These are phyloP conservation scores for Plasmopara viticola DNA, from an alignment of 352 stramenopile genomes.

Conservation along the genomic window DNA sequence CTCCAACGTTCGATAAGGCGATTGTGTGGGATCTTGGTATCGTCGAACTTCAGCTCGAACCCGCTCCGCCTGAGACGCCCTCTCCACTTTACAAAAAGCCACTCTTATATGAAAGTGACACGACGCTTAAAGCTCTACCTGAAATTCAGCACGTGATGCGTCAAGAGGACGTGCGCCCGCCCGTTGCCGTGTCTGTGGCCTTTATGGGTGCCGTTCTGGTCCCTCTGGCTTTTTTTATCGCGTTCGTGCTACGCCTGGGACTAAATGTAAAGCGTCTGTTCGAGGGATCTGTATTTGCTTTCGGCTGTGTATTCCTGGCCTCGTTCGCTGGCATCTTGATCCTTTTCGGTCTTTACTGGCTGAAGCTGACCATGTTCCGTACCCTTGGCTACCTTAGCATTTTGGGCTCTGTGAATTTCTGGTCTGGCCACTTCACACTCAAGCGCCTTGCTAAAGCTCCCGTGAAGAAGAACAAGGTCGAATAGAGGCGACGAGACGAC, in stretches of 20 bases:
- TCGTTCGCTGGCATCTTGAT: slow-evolving; percentile 66
- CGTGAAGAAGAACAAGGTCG: slow-evolving; percentile 51
- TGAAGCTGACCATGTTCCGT: slow-evolving; percentile 85
- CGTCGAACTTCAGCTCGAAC: slow-evolving; percentile 62
- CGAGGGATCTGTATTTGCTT: slow-evolving; percentile 51
- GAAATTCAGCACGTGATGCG: slow-evolving; percentile 88
- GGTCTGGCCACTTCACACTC: slow-evolving; percentile 70
- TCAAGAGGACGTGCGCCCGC: slow-evolving; percentile 57
- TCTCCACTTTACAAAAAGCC: slow-evolving; percentile 85
- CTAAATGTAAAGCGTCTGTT: slow-evolving; percentile 73
- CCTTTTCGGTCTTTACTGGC: slow-evolving; percentile 85
- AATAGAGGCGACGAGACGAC: slow-evolving; percentile 23
- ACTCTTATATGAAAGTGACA: slow-evolving; percentile 83
- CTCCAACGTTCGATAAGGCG: slow-evolving; percentile 69
- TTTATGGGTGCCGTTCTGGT: slow-evolving; percentile 58
- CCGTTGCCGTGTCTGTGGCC: slow-evolving; percentile 54
- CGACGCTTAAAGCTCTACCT: slow-evolving; percentile 74
- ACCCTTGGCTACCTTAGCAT: slow-evolving; percentile 70
- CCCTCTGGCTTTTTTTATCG: slow-evolving; percentile 54
- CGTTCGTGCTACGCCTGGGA: slow-evolving; percentile 50
- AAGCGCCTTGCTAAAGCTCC: slow-evolving; percentile 54
- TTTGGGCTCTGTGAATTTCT: slow-evolving; percentile 48
- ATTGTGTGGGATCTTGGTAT: slow-evolving; percentile 66
- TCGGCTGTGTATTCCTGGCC: slow-evolving; percentile 63
- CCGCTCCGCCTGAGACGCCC: slow-evolving; percentile 43